Evolutionary conservation across 495 filamentous ascomycete species (phyloP), one percentile per base, ranked within the genome.

Genomic region (Trichoderma orchidacearum): DNA sequence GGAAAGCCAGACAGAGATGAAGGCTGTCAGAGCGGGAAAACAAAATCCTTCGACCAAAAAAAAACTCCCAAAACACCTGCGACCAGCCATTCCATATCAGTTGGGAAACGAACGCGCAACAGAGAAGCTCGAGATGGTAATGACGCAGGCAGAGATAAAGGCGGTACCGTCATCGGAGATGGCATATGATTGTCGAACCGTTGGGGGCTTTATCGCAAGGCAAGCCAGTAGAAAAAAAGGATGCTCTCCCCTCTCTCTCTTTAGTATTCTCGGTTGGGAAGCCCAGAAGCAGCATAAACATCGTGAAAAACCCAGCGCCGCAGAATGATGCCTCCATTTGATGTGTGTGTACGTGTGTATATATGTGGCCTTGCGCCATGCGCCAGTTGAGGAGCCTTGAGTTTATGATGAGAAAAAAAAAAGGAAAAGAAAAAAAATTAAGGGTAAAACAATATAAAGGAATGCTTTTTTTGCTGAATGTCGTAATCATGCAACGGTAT

Each of bases 21-120:
- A 30, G 30, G 27, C 9, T 17, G 30, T 53, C 51, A n/a, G 18
- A 32, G 51, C 18, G 9, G 28, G 30, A 21, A 32, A 31, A 25
- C 3, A 13, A 53, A 30, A 30, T 35, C 8, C 32, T 35, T 35
- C 8, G 32, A 8, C 32, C 8, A 17, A 17, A 27, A 25, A 13
- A 27, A 25, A 48, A 53, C 51, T 53, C 51, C 51, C 12, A n/a
- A 11, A 53, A 53, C 51, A 53, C 51, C 51, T n/a, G 27, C 51
- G 30, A 32, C 51, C 30, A 32, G 18, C 51, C 51, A 53, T 32
- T 48, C 41, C 41, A 48, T 12, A 48, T 48, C 41, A 25, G 41
- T 48, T 8, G 21, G 41, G 41, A 48, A 27, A 48, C 21, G 41
- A 48, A 48, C 41, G 41, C 41, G 27, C 23, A 27, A 48, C 5